Evolutionary conservation across 768 basidiomycete species (phyloP).

Genomic region (Lentinula aciculospora): DNA sequence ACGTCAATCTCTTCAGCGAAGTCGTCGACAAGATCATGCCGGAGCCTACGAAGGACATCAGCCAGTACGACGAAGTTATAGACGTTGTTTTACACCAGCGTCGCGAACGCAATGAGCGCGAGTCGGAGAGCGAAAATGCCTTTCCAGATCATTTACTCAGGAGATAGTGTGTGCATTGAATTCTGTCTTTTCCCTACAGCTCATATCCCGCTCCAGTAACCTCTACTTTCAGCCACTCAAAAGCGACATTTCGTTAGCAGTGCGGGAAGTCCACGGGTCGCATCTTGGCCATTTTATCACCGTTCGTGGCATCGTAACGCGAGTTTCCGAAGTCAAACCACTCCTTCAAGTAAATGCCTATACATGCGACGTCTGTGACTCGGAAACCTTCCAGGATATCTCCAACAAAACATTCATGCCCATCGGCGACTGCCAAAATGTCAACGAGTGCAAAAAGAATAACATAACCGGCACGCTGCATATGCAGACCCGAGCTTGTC

Average conservation of each 20-base stretch:
- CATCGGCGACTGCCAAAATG: slow-evolving; percentile 83
- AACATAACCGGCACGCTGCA: slow-evolving; percentile 84
- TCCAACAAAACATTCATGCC: slow-evolving; percentile 88
- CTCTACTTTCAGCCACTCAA: slow-evolving; percentile 88
- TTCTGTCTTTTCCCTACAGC: slow-evolving; percentile 8
- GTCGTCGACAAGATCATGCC: slow-evolving; percentile 91
- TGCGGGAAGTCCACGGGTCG: slow-evolving; percentile 81
- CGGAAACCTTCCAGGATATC: slow-evolving; percentile 98
- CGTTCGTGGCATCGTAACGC: slow-evolving; percentile 95
- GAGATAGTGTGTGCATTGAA: slow-evolving; percentile 73
- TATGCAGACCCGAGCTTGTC: slow-evolving; percentile 97
- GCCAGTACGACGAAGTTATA: slow-evolving; percentile 88
- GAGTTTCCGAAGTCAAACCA: slow-evolving; percentile 98
- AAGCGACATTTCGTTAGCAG: slow-evolving; percentile 76
- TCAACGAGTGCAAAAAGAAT: slow-evolving; percentile 81
- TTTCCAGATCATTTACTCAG: slow-evolving; percentile 91
- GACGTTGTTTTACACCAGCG: slow-evolving; percentile 96
- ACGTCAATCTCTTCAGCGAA: slow-evolving; percentile 82
- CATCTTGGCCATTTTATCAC: slow-evolving; percentile 94
- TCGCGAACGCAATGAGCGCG: slow-evolving; percentile 78
- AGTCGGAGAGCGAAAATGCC: slow-evolving; percentile 64
- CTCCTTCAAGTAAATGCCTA: slow-evolving; percentile 96
- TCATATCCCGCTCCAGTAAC: slow-evolving; percentile 49
- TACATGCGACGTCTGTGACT: slow-evolving; percentile 96
- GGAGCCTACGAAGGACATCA: slow-evolving; percentile 82